These are phyloP conservation scores for Gelatoporia subvermispora DNA, from an alignment of 768 basidiomycete species.

Conservation along the genomic window DNA sequence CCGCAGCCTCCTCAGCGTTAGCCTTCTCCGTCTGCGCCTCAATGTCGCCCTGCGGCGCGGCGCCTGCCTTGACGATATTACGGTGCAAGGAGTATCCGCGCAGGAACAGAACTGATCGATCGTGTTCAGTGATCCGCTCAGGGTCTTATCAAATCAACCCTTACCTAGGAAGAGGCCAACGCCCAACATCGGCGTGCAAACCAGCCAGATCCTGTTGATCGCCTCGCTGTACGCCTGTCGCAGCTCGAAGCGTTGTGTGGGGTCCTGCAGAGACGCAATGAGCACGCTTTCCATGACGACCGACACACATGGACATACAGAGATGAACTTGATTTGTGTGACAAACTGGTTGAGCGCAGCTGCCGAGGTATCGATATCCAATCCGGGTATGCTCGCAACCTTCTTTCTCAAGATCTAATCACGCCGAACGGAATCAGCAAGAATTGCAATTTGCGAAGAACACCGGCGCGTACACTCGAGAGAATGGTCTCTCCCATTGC, in stretches of 20 bases:
- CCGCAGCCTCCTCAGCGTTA: background rate
- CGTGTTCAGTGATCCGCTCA: background rate
- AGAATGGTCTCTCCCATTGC: constrained; percentile 71
- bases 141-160: background rate
- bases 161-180: constrained; percentile 42
- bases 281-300: background rate
- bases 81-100: constrained; percentile 57
- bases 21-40: constrained; percentile 13
- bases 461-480: constrained; percentile 38
- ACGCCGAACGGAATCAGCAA: background rate
- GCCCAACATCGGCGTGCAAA: constrained; percentile 53
- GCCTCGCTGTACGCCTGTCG: constrained; percentile 61
- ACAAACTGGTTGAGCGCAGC: constrained; percentile 44
- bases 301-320: constrained; percentile 28
- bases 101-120: constrained; percentile 45
- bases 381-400: constrained; percentile 33
- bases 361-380: constrained; percentile 37
- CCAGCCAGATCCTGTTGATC: constrained; percentile 61
- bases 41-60: constrained; percentile 26
- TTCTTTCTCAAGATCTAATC: constrained; percentile 21
- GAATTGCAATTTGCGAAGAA: background rate
- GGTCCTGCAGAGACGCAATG: constrained; percentile 35
- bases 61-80: constrained; percentile 34
- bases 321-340: constrained; percentile 37
- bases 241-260: constrained; percentile 40